A percentile compares a stretch with the other conserved stretches of the same genome.
phyloP scores from a whole-genome alignment of 1,284 basidiomycete species.

The Thecaphora frezii region DNA sequence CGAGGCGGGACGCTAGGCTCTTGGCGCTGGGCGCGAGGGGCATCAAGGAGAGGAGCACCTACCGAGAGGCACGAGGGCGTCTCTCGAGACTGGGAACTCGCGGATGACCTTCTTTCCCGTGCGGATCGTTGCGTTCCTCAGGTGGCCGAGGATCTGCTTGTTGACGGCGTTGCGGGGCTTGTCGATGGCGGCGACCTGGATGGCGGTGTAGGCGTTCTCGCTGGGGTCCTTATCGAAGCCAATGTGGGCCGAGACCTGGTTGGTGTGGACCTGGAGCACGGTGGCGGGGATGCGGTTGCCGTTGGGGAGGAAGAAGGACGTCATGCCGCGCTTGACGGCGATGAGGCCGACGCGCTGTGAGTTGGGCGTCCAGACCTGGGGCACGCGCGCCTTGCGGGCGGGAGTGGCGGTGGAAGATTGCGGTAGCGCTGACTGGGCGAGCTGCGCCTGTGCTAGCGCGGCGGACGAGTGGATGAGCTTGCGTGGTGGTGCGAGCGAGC shows the following conservation, averaged over 20 bases:
- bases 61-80: slow-evolving; percentile 83
- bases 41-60: slow-evolving; percentile 62
- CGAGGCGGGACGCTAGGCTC: too few species aligned
- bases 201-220: slow-evolving; percentile 30
- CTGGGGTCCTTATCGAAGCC: slow-evolving; percentile 14
- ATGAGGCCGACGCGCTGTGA: slow-evolving; percentile 85
- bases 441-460: background rate
- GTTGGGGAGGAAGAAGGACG: slow-evolving; percentile 84
- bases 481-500: too few species aligned
- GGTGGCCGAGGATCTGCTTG: slow-evolving; percentile 89
- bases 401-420: too few species aligned
- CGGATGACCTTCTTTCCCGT: slow-evolving; percentile 78
- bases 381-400: too few species aligned
- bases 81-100: slow-evolving; percentile 85
- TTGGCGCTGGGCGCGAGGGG: too few species aligned
- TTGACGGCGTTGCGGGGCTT: slow-evolving; percentile 66
- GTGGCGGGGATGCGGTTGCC: slow-evolving; percentile 87
- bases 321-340: slow-evolving; percentile 94
- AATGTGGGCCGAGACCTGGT: slow-evolving; percentile 45
- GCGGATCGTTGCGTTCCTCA: slow-evolving; percentile 75
- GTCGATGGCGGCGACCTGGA: slow-evolving; percentile 64
- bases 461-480: background rate
- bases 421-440: background rate
- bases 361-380: slow-evolving; percentile 72
- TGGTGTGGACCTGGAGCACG: slow-evolving; percentile 77